Conservation (phyloP, 306 rosid genomes). For the Glycine tomentella region DNA sequence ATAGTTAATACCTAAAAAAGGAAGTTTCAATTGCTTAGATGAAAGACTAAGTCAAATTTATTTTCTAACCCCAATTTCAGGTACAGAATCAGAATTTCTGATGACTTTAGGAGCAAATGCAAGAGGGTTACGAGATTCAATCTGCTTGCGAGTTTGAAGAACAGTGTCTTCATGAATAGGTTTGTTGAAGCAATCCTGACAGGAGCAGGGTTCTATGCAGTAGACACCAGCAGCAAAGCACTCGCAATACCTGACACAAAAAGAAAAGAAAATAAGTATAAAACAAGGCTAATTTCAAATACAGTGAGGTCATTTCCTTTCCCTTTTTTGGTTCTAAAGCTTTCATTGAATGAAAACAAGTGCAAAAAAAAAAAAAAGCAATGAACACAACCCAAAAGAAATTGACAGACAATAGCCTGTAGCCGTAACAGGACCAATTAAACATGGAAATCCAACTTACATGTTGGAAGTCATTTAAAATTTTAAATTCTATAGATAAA, state of each 20-base stretch:
- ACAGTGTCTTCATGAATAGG: conserved; percentile 82
- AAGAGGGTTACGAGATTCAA: conserved; percentile 90
- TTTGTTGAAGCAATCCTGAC: conserved; percentile 92
- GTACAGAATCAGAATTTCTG: conserved; percentile 65
- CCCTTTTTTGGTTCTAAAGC: not conserved
- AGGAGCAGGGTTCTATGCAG: conserved; percentile 86
- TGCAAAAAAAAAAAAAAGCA: not conserved
- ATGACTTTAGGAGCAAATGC: conserved; percentile 99
- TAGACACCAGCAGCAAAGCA: conserved; percentile 96
- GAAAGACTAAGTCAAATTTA: conserved; percentile 21
- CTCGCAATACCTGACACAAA: conserved; percentile 74
- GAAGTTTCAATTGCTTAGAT: conserved; percentile 28
- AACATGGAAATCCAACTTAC: not conserved
- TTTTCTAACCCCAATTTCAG: conserved; percentile 79
- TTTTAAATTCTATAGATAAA: conserved; percentile 9
- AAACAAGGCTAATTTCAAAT: conserved; percentile 15
- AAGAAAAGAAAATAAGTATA: not conserved
- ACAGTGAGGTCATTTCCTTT: not conserved
- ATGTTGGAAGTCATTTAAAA: conserved; percentile 1
- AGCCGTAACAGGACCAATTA: not conserved
- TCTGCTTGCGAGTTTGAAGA: conserved; percentile 87
- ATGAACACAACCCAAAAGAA: not conserved
- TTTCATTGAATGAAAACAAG: conserved; percentile 15
- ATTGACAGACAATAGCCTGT: not conserved
- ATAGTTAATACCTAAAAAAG: conserved; percentile 29